These are phyloP conservation scores for Raddia guianensis DNA, from an alignment of 176 grass and related monocot genomes.

Conservation along the genomic window DNA sequence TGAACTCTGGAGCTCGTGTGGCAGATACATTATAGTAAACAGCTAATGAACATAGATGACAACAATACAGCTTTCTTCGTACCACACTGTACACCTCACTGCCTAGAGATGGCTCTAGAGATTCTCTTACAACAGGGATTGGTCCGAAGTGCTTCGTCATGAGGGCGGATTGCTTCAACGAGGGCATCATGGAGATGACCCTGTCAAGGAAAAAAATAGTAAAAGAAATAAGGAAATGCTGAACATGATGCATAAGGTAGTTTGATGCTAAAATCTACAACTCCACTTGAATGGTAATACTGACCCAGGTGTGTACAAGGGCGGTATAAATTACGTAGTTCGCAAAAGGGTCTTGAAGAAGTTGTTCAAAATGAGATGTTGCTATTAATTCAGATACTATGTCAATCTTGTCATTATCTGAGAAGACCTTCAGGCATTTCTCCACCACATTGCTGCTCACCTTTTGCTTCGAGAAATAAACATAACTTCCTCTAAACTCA, in stretches of 20 bases:
- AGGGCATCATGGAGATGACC: constrained; percentile 50
- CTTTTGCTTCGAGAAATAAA: constrained; percentile 82
- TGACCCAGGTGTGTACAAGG: constrained; percentile 69
- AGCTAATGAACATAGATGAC: constrained; percentile 54
- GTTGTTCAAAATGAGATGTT: constrained; percentile 67
- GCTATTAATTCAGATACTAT: constrained; percentile 71
- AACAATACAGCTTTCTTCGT: constrained; percentile 45
- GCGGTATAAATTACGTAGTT: constrained; percentile 87
- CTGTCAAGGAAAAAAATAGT: constrained; percentile 44
- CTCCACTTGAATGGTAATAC: background rate
- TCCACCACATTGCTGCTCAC: constrained; percentile 96
- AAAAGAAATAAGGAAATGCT: background rate
- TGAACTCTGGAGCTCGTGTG: constrained; percentile 38
- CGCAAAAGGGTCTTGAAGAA: constrained; percentile 81
- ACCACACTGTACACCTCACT: constrained; percentile 56
- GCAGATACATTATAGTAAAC: constrained; percentile 42
- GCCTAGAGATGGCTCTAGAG: constrained; percentile 59
- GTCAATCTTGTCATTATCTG: constrained; percentile 55
- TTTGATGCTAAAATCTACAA: background rate
- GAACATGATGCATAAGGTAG: background rate
- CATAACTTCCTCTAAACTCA: constrained; percentile 73
- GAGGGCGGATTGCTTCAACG: constrained; percentile 63
- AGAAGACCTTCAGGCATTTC: constrained; percentile 78
- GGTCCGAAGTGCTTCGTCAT: constrained; percentile 66
- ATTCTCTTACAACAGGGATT: constrained; percentile 90